Conservation (phyloP, 2,329 filamentous ascomycete species). For the Nemania diffusa region DNA sequence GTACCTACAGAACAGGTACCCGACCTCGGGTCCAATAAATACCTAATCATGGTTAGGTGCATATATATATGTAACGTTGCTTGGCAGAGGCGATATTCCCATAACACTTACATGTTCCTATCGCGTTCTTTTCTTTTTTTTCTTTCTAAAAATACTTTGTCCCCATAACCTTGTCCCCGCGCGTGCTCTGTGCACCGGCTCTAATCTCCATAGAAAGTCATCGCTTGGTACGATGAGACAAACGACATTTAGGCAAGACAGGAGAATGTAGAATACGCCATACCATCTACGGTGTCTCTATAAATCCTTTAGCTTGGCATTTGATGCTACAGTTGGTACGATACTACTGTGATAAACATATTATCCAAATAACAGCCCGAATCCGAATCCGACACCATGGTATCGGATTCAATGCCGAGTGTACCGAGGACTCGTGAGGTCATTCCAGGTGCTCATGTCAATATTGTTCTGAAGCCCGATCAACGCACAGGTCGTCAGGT, state of each 20-base stretch:
- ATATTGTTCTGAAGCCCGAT: constrained; percentile 79
- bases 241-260: neutral
- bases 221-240: neutral
- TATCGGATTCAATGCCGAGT: constrained; percentile 54
- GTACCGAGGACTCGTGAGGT: constrained; percentile 65
- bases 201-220: neutral
- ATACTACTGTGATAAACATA: neutral
- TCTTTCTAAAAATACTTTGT: too few species aligned
- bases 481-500: constrained; percentile 79
- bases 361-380: neutral
- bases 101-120: too few species aligned
- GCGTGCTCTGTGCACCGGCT: neutral
- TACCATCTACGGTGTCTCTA: neutral
- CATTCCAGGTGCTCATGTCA: constrained; percentile 70
- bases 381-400: constrained; percentile 19
- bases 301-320: constrained; percentile 6
- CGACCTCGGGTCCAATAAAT: too few species aligned
- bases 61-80: too few species aligned
- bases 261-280: constrained; percentile 3
- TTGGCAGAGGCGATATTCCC: too few species aligned
- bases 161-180: too few species aligned
- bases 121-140: too few species aligned
- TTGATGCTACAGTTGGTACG: neutral
- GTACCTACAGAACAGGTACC: too few species aligned
- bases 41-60: too few species aligned